Conservation (phyloP, 2,329 filamentous ascomycete species). For the Clarireedia hainanense region DNA sequence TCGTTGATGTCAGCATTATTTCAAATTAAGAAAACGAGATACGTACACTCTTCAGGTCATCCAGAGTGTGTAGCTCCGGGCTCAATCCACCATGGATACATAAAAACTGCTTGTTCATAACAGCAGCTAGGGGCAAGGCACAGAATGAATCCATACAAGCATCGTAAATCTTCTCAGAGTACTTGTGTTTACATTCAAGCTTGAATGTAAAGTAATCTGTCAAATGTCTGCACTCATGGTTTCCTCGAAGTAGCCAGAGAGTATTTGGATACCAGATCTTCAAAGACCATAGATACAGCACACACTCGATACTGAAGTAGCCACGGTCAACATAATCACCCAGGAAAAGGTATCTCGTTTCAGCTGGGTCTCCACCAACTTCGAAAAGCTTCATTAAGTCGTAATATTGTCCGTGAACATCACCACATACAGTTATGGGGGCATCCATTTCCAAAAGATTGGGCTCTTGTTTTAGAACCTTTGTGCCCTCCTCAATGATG, state of each 20-base stretch:
- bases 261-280: slow-evolving; percentile 99
- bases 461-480: slow-evolving; percentile 81
- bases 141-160: slow-evolving; percentile 99
- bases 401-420: slow-evolving; percentile 98
- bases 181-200: slow-evolving; percentile 99
- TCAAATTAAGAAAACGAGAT: neutral
- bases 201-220: slow-evolving; percentile 99
- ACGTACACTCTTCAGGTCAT: slow-evolving; percentile 80
- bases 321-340: slow-evolving; percentile 97
- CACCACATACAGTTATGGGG: slow-evolving; percentile 95
- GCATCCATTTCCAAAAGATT: slow-evolving; percentile 99
- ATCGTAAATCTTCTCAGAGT: slow-evolving; percentile 92
- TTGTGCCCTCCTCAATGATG: slow-evolving; percentile 83
- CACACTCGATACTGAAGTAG: slow-evolving; percentile 99
- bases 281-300: slow-evolving; percentile 92
- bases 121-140: slow-evolving; percentile 80
- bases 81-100: slow-evolving; percentile 97
- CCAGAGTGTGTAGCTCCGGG: slow-evolving; percentile 90
- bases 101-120: slow-evolving; percentile 99
- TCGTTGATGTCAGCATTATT: neutral
- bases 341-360: slow-evolving; percentile 93
- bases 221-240: slow-evolving; percentile 97
- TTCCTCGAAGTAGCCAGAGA: slow-evolving; percentile 92
- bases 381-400: slow-evolving; percentile 99
- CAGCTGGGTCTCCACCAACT: slow-evolving; percentile 90